Evolutionary conservation across 768 basidiomycete genomes (phyloP).

Genomic region (Vararia minispora): DNA sequence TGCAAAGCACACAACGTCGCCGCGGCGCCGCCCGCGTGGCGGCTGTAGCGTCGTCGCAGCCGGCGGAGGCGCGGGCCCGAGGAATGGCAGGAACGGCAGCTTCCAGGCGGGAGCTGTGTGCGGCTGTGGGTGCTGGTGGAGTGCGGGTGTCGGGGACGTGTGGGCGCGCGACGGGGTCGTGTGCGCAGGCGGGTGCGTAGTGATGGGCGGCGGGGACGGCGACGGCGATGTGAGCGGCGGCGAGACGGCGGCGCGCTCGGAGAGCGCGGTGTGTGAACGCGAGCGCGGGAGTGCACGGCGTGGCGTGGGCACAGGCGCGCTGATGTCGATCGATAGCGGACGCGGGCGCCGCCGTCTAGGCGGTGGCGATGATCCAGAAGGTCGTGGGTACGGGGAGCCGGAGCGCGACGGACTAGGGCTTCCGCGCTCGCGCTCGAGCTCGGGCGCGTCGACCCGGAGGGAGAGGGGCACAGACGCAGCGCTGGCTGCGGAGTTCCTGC

Average conservation of each 20-base stretch:
- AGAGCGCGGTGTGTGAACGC: neutral
- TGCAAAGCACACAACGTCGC: conserved; percentile 61
- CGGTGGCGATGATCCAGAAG: conserved; percentile 15
- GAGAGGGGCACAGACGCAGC: conserved; percentile 4
- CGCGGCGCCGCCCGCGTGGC: conserved; percentile 34
- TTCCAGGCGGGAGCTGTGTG: no score
- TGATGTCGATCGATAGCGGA: conserved; percentile 9
- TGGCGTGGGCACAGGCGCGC: neutral
- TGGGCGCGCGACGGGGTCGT: neutral
- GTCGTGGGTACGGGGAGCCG: no score
- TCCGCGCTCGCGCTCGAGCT: no score
- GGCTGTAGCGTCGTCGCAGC: conserved; percentile 8
- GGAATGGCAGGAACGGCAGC: neutral
- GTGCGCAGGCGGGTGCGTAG: neutral
- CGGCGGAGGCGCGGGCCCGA: conserved; percentile 8
- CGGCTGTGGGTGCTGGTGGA: conserved; percentile 10
- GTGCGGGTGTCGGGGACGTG: neutral
- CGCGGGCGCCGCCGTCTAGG: conserved; percentile 7
- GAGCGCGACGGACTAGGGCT: no score
- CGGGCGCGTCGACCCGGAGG: neutral
- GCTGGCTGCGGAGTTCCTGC: conserved; percentile 6
- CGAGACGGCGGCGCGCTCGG: neutral
- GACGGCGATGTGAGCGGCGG: neutral
- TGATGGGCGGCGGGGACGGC: neutral
- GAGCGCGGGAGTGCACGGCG: neutral